These are phyloP conservation scores for Choanephora cucurbitarum DNA, from an alignment of 371 early-diverging fungal species.

Conservation along the genomic window DNA sequence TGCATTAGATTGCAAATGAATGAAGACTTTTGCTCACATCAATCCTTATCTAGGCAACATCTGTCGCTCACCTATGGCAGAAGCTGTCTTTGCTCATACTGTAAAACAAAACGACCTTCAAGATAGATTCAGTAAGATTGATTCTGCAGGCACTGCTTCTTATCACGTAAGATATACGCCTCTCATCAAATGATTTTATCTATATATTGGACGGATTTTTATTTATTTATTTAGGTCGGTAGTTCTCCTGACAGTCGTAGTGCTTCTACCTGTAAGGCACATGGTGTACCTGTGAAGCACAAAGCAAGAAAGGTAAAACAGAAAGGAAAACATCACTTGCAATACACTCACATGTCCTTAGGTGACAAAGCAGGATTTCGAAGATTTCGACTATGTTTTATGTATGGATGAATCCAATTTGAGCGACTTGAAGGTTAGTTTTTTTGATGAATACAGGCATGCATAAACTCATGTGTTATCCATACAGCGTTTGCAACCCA, in stretches of 20 bases:
- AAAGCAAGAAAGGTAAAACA: conserved; percentile 76
- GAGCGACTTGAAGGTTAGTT: conserved; percentile 64
- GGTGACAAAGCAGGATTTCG: conserved; percentile 65
- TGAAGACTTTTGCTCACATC: no score
- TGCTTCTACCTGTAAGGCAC: conserved; percentile 64
- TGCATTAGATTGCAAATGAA: no score
- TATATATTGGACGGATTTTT: no score
- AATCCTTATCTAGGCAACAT: conserved; percentile 91
- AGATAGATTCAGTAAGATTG: conserved; percentile 67
- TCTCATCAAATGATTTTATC: no score
- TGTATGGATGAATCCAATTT: conserved; percentile 88
- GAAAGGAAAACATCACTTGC: conserved; percentile 1
- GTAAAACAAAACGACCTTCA: conserved; percentile 62
- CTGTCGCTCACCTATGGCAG: conserved; percentile 90
- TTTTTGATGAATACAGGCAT: no score
- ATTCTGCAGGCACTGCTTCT: conserved; percentile 87
- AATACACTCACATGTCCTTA: no score
- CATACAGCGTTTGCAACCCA: conserved; percentile 34
- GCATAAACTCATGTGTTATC: no score
- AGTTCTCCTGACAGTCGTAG: conserved; percentile 76
- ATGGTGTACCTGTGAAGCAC: conserved; percentile 85
- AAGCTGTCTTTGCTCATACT: conserved; percentile 84
- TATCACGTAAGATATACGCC: conserved; percentile 75
- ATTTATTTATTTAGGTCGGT: conserved; percentile 64
- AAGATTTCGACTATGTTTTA: conserved; percentile 81